A percentile compares a stretch with the other conserved stretches of the same genome.
Evolutionary conservation across 257 asterid species (phyloP).

Genomic region (Scutellaria minor): DNA sequence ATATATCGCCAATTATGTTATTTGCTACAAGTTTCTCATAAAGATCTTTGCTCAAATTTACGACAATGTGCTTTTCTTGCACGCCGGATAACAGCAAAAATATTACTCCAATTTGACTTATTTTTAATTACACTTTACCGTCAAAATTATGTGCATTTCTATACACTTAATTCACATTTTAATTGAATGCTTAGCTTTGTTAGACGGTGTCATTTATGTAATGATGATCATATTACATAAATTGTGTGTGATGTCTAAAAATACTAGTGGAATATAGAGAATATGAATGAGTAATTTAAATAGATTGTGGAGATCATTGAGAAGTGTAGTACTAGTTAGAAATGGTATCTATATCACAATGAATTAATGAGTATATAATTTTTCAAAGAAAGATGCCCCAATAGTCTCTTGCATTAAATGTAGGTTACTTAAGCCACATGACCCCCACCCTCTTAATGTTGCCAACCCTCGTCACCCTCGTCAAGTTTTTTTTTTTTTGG

Average conservation of each 20-base stretch:
- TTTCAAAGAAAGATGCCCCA: slow-evolving; percentile 30
- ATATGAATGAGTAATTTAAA: too few relatives aligned
- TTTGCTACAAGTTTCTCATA: slow-evolving; percentile 28
- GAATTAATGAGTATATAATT: slow-evolving; percentile 20
- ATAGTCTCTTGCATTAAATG: slow-evolving; percentile 36
- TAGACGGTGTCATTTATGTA: background rate
- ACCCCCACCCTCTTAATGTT: slow-evolving; percentile 42
- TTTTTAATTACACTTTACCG: too few relatives aligned
- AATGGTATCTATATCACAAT: background rate
- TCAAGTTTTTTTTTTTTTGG: too few relatives aligned
- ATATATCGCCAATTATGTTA: background rate
- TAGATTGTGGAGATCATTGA: background rate
- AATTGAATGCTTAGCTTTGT: too few relatives aligned
- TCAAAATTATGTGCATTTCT: too few relatives aligned
- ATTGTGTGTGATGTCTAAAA: too few relatives aligned
- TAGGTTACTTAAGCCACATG: slow-evolving; percentile 36
- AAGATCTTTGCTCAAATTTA: slow-evolving; percentile 30
- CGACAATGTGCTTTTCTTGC: slow-evolving; percentile 34
- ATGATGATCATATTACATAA: background rate
- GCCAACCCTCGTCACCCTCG: too few relatives aligned
- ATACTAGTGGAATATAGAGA: too few relatives aligned
- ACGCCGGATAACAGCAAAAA: background rate
- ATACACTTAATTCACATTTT: too few relatives aligned
- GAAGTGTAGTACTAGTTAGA: background rate
- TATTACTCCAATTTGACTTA: background rate